phyloP scores from a whole-genome alignment of 805 yeast genomes.

The Starmera caribaea region DNA sequence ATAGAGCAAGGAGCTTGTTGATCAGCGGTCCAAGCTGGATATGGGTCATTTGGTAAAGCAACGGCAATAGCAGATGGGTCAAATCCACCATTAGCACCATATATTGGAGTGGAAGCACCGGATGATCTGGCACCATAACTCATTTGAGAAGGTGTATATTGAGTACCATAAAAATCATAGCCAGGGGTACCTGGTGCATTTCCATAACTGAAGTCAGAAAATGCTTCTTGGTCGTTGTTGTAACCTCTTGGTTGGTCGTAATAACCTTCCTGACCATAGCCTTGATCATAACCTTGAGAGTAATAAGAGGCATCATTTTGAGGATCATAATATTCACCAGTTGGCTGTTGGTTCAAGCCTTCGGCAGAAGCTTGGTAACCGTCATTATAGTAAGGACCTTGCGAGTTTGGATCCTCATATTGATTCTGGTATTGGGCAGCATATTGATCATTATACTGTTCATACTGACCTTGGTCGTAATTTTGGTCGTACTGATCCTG shows the following conservation, averaged over 20 bases:
- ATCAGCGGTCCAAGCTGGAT: constrained; percentile 99
- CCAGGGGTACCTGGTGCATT: constrained; percentile 57
- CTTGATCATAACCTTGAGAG: constrained; percentile 32
- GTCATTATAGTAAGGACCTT: constrained; percentile 31
- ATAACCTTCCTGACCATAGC: constrained; percentile 33
- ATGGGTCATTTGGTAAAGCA: constrained; percentile 83
- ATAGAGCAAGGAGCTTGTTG: constrained; percentile 79
- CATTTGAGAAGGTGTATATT: constrained; percentile 80
- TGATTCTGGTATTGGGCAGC: constrained; percentile 29
- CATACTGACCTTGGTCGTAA: constrained; percentile 21
- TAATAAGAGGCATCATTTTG: constrained; percentile 21
- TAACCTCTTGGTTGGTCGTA: constrained; percentile 44
- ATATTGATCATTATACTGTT: constrained; percentile 29
- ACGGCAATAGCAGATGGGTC: constrained; percentile 55
- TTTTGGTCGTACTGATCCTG: constrained; percentile 24
- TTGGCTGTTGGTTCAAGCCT: constrained; percentile 12
- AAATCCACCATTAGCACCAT: constrained; percentile 51
- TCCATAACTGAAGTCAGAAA: constrained; percentile 60
- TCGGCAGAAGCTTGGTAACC: constrained; percentile 24
- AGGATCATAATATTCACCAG: constrained; percentile 20
- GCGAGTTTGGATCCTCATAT: constrained; percentile 30
- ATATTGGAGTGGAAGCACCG: constrained; percentile 92
- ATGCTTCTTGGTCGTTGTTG: constrained; percentile 47
- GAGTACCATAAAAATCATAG: constrained; percentile 49
- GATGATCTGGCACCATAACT: constrained; percentile 81